These are phyloP conservation scores for Suillus paluster DNA, from an alignment of 768 basidiomycete species.

Conservation along the genomic window DNA sequence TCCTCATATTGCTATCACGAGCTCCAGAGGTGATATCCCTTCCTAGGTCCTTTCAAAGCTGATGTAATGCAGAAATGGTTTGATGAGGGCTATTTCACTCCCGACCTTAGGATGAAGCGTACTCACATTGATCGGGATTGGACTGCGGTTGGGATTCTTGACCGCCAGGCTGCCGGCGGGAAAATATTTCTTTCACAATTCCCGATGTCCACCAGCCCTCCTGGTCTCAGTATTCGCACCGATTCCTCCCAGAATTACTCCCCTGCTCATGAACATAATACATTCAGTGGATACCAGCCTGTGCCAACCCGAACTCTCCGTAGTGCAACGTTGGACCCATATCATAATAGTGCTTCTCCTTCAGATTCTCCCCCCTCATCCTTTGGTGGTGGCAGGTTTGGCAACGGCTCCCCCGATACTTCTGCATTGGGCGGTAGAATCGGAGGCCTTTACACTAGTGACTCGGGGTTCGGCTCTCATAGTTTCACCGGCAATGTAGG, in stretches of 20 bases:
- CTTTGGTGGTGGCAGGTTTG: slow-evolving; percentile 64
- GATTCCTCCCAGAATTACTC: slow-evolving; percentile 53
- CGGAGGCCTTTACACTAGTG: slow-evolving; percentile 40
- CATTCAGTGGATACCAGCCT: slow-evolving; percentile 64
- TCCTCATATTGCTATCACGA: neutral
- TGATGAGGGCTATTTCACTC: slow-evolving; percentile 85
- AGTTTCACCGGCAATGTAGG: slow-evolving; percentile 37
- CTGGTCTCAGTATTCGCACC: slow-evolving; percentile 54
- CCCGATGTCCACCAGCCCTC: slow-evolving; percentile 47
- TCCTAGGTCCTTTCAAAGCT: slow-evolving; percentile 84
- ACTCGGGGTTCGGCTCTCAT: slow-evolving; percentile 41
- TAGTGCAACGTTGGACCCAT: slow-evolving; percentile 64
- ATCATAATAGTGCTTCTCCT: slow-evolving; percentile 54
- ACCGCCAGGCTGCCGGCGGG: slow-evolving; percentile 52
- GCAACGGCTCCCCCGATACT: slow-evolving; percentile 73
- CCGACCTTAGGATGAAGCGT: slow-evolving; percentile 84
- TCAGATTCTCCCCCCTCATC: slow-evolving; percentile 79
- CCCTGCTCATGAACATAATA: slow-evolving; percentile 40
- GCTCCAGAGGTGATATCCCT: neutral
- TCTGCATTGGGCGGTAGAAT: slow-evolving; percentile 54
- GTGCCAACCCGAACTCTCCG: slow-evolving; percentile 64
- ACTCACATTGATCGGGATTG: slow-evolving; percentile 70
- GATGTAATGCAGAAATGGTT: slow-evolving; percentile 95
- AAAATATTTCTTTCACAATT: slow-evolving; percentile 69
- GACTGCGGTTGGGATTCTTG: slow-evolving; percentile 65